Base-by-base conservation (phyloP, 441 rosid species). In the Flueggea neowawraea region DNA sequence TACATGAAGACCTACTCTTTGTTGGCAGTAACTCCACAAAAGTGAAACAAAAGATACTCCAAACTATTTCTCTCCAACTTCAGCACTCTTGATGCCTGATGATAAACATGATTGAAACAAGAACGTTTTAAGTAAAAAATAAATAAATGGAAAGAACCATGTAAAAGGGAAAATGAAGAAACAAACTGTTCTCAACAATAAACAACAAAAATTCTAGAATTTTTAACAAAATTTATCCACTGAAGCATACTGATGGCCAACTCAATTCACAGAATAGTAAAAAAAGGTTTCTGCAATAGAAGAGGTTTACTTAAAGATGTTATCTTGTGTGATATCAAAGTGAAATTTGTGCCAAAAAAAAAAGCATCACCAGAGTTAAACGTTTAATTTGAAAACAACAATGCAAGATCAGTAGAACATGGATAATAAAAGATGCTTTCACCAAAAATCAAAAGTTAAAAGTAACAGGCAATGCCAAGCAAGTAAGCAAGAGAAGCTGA, bases 51-150 rank as follows among this genome's bases (percentile, higher is more conserved):
- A 67, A 94, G 92, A 75, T 78, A 75, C 77, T 94, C 96, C 82
- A 94, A 81, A 82, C 98, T 94, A 66, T 84, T 77, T 75, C 97
- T 89, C 70, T 91, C 94, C 85, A 89, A 66, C 73, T 91, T 89
- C 76, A 94, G 63, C 66, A 89, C 89, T 77, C 89, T 89, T 65
- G 99, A 91, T 41, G 96, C 96, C 99, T 91, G 82, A 71, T 28
- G 68, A 15, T 8, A 48, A 51, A 55, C 33, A 28, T 58, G 61
- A 64, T 32, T 55, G 54, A 31, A 61, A 17, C 28, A 13, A 10
- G 52, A 43, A 39, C 15, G 13, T 43, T 43, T 47, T 4, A 10
- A 10, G n/a, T 47, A 47, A 10, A n/a, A 6, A 52, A 50, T 13
- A 36, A n/a, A 36, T 36, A 36, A 36, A 1, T 2, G 41, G 41